Base-by-base conservation (phyloP, 2,329 filamentous ascomycete species). In the Colletotrichum plurivorum region DNA sequence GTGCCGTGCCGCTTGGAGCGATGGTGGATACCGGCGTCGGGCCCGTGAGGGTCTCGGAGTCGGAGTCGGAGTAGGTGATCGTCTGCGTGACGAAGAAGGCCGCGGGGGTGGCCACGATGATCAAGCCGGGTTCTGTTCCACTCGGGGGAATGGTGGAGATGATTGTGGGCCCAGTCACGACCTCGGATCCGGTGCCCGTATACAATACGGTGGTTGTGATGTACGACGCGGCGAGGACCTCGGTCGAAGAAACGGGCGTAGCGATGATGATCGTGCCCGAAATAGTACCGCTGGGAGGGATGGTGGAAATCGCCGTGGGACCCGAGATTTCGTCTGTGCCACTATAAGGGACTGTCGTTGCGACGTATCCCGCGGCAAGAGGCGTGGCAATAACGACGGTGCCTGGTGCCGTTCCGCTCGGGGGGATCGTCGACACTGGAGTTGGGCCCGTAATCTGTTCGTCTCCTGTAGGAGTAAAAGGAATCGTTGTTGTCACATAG, bases 211-310 rank as follows among this genome's bases (percentile, higher is more conserved):
- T 39, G 31, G 52, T 39, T 4, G 52, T 54, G 9, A 54, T 27
- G 31, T 39, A 54, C 46, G 46, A 49, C 46, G 25, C 8, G 4
- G 12, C 18, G 3, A 7, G 4, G 45, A 18, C 45, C 15, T 36
- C 45, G 45, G n/a, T 48, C n/a, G 25, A 31, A 16, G 49, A 31
- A 1, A 10, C 27, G 10, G 52, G 25, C 8, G 52, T 54, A 2
- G 48, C 43, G 18, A 70, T 58, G 20, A 70, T 46, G 7, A 67
- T 46, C 1, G 70, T 71, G 3, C 66, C 65, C 22, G 59, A 45
- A 3, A 15, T 45, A 2, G 54, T 63, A 2, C 66, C 66, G 16
- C 36, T 54, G 3, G 57, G 55, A 2, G 31, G 31, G n/a, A 70
- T 58, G 31, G 62, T 71, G 1, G 51, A 45, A 7, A 69, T 56